These are phyloP conservation scores for Candida corydali DNA, from an alignment of 805 yeast genomes.

Conservation along the genomic window DNA sequence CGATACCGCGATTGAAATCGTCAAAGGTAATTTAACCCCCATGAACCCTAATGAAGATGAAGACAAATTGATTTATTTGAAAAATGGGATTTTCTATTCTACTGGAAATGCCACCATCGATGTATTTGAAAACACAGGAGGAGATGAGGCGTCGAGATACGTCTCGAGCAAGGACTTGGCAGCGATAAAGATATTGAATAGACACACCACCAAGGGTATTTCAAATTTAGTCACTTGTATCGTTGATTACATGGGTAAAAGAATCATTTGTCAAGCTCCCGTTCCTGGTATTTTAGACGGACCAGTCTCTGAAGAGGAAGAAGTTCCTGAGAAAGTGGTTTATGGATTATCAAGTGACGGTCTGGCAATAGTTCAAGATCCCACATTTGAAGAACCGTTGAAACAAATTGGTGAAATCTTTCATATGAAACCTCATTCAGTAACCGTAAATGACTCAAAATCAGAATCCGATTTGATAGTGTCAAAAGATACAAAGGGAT, in stretches of 20 bases:
- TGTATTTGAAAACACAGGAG: conserved; percentile 63
- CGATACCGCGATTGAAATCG: conserved; percentile 72
- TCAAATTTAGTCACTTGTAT: conserved; percentile 76
- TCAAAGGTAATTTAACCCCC: conserved; percentile 69
- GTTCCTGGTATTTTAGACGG: conserved; percentile 81
- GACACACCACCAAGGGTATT: conserved; percentile 58
- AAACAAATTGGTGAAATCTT: conserved; percentile 63
- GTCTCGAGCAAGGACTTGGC: conserved; percentile 75
- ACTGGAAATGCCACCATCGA: conserved; percentile 65
- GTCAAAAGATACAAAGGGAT: conserved; percentile 80
- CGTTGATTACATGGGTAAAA: conserved; percentile 84
- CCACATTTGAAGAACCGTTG: conserved; percentile 52
- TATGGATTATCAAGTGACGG: conserved; percentile 74
- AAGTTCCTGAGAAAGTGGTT: conserved; percentile 48
- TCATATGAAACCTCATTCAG: conserved; percentile 70
- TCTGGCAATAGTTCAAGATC: conserved; percentile 45
- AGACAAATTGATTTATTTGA: conserved; percentile 62
- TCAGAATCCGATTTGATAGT: conserved; percentile 50
- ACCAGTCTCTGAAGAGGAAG: conserved; percentile 32
- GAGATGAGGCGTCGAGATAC: conserved; percentile 81
- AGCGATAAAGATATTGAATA: conserved; percentile 65
- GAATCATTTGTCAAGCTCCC: conserved; percentile 90
- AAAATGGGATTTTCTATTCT: conserved; percentile 85
- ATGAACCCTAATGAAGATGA: conserved; percentile 74
- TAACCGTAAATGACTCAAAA: conserved; percentile 44